Base-by-base conservation (phyloP, 495 filamentous ascomycete species). In the Lophiostoma macrostomum region DNA sequence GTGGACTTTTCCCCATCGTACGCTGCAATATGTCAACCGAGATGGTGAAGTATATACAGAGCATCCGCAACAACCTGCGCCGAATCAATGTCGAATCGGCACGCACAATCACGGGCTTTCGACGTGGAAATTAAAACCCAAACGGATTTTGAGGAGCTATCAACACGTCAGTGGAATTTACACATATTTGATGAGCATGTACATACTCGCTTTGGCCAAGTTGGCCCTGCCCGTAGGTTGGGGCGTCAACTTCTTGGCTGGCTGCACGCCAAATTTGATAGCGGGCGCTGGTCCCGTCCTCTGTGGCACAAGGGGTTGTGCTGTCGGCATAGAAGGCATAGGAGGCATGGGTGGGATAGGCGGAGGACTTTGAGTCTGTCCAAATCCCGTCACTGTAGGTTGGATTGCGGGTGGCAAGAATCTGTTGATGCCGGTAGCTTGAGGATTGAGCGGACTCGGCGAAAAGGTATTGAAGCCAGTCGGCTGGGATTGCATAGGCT, bases 161-260 rank as follows among this genome's bases (percentile, higher is more conserved):
- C 50, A 54, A 49, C 31, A 47, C 48, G 53, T 55, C 31, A 57
- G 50, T 44, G 22, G 6, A 20, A 51, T 8, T 24, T 34, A 16
- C 16, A 16, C 25, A 40, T n/a, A 4, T 8, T 43, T 34, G 6
- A 27, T 41, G 10, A 6, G 58, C 43, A 42, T 42, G n/a, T 24
- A 87, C 91, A 84, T 86, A 98, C 93, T 98, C 64, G 93, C 93
- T 79, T 91, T 85, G 32, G 82, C 73, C 59, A 97, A 76, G 67
- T 97, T 96, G 47, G 93, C 93, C 76, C 84, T 83, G 60, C 93
- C 94, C 22, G 93, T 98, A 19, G 90, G 79, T 74, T 98, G 93
- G 25, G 91, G 87, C 53, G 80, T 79, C 62, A 97, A 71, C 66
- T 88, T 91, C 69, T 89, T 88, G 25, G 77, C 82, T 16, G 71